Percentiles rank a stretch among this genome's conserved stretches.
Conservation (phyloP, 164 flowering plant genomes). For the Malania oleifera region DNA sequence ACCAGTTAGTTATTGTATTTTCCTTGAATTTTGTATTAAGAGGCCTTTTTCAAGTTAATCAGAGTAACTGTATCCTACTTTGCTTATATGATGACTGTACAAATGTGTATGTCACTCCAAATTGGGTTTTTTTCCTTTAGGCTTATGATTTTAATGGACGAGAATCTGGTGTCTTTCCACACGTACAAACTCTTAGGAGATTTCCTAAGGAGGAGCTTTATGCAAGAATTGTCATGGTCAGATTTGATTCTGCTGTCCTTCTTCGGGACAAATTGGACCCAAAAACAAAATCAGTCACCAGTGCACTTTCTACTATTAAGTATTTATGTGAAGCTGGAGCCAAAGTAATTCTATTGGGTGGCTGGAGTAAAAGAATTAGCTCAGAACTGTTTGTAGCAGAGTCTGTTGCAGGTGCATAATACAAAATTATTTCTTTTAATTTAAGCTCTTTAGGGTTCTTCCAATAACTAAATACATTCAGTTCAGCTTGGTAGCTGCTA, state of each 20-base stretch:
- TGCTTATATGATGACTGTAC: background rate
- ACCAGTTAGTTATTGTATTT: background rate
- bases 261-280: conserved; percentile 21
- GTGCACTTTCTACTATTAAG: conserved; percentile 46
- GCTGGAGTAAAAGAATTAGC: conserved; percentile 35
- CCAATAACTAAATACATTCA: too few relatives aligned
- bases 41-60: background rate
- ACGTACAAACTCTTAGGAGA: conserved; percentile 53
- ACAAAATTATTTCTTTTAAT: background rate
- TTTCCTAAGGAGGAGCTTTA: conserved; percentile 56
- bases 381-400: conserved; percentile 22
- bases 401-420: conserved; percentile 55
- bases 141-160: conserved; percentile 22
- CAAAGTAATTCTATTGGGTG: conserved; percentile 51
- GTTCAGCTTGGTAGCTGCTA: too few relatives aligned
- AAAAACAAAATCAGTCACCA: conserved; percentile 16
- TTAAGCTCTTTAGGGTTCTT: background rate
- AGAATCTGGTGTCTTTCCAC: conserved; percentile 28
- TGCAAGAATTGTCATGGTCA: conserved; percentile 66
- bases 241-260: conserved; percentile 60
- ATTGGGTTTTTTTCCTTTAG: conserved; percentile 22
- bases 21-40: background rate
- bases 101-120: background rate
- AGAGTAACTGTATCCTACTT: background rate
- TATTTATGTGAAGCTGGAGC: conserved; percentile 66